Evolutionary conservation across 108 stramenopile species (phyloP).

Genomic region (Chaetoceros muelleri): DNA sequence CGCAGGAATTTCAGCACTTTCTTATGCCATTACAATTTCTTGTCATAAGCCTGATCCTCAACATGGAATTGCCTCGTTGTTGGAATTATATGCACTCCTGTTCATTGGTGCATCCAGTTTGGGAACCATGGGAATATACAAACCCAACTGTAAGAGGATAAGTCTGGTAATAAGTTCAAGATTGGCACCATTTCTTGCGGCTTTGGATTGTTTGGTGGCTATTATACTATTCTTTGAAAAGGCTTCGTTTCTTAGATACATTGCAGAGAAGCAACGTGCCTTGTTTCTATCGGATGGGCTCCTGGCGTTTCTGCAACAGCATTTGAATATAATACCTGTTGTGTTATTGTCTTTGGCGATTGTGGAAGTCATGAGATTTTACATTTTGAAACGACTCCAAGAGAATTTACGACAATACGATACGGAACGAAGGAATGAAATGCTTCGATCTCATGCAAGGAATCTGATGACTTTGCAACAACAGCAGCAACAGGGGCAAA

Average conservation of each 20-base stretch:
- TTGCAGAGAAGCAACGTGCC: not conserved
- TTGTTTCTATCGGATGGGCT: not conserved
- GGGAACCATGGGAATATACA: not conserved
- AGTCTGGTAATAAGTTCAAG: not conserved
- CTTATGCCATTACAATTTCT: not conserved
- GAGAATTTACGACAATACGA: not conserved
- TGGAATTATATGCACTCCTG: not conserved
- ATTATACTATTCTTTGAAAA: not conserved
- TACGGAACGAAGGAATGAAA: not conserved
- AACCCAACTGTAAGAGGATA: not conserved
- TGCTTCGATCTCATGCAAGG: not conserved
- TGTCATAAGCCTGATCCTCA: not conserved
- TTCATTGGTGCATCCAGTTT: not conserved
- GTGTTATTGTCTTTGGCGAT: not conserved
- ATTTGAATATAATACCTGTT: not conserved
- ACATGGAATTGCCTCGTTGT: not conserved
- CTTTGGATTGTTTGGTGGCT: not conserved
- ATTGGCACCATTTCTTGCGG: not conserved
- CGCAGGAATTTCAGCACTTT: not conserved
- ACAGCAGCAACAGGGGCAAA: not conserved
- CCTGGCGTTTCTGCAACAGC: not conserved
- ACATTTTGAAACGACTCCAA: not conserved
- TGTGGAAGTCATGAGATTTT: not conserved
- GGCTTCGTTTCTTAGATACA: not conserved
- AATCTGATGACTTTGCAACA: not conserved